Percentiles rank a stretch among this genome's conserved stretches.
These are phyloP conservation scores for Scytalidium lignicola DNA, from an alignment of 2,329 filamentous ascomycete species.

Conservation along the genomic window DNA sequence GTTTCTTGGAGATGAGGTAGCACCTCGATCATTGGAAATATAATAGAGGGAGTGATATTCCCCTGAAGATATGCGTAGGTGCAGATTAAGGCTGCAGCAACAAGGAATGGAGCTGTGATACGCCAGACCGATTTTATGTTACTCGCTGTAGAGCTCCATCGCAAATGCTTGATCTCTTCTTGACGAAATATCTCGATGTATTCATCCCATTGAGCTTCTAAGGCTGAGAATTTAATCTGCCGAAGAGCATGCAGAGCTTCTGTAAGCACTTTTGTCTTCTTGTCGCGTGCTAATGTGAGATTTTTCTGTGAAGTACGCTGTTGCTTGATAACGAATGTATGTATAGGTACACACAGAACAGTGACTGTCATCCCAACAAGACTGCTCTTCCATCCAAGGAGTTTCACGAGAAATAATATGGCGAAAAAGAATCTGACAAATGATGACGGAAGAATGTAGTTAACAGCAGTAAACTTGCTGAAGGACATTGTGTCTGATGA, in stretches of 20 bases:
- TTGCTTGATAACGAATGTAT: slow-evolving; percentile 56
- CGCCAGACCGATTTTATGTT: slow-evolving; percentile 61
- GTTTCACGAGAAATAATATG: slow-evolving; percentile 54
- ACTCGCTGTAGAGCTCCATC: slow-evolving; percentile 56
- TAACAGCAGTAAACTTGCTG: slow-evolving; percentile 57
- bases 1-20: slow-evolving; percentile 66
- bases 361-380: slow-evolving; percentile 58
- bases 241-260: slow-evolving; percentile 71
- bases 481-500: slow-evolving; percentile 66
- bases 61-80: slow-evolving; percentile 60
- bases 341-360: slow-evolving; percentile 58
- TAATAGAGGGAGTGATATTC: slow-evolving; percentile 60
- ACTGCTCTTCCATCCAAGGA: slow-evolving; percentile 66
- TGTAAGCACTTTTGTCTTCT: slow-evolving; percentile 68
- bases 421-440: slow-evolving; percentile 57
- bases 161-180: slow-evolving; percentile 56
- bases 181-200: slow-evolving; percentile 59
- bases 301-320: slow-evolving; percentile 58
- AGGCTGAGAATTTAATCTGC: slow-evolving; percentile 74
- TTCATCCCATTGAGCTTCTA: slow-evolving; percentile 68
- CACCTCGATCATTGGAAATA: slow-evolving; percentile 69
- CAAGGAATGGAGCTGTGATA: slow-evolving; percentile 62
- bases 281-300: slow-evolving; percentile 67
- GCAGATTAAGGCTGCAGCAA: slow-evolving; percentile 64
- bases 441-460: slow-evolving; percentile 56